These are phyloP conservation scores for Lycium ferocissimum DNA, from an alignment of 257 asterid species.

Conservation along the genomic window DNA sequence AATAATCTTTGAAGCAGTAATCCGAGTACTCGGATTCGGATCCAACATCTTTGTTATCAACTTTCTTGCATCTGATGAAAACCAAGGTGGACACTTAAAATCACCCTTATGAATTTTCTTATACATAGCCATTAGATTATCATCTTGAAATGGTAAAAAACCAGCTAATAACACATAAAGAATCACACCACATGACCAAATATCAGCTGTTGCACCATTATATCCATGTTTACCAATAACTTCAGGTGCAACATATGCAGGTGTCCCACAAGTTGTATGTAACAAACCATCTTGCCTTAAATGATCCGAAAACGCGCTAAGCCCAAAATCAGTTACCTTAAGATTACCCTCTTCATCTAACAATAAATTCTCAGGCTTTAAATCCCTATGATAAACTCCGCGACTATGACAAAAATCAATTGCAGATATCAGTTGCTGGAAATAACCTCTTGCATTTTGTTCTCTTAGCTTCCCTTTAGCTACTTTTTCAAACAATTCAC, in stretches of 20 bases:
- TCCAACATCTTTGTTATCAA: slow-evolving; percentile 63
- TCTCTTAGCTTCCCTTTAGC: slow-evolving; percentile 58
- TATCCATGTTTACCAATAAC: slow-evolving; percentile 71
- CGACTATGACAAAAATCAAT: slow-evolving; percentile 80
- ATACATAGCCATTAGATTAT: slow-evolving; percentile 60
- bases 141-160: slow-evolving; percentile 68
- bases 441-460: slow-evolving; percentile 61
- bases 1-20: slow-evolving; percentile 62
- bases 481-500: slow-evolving; percentile 64
- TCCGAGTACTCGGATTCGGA: slow-evolving; percentile 60
- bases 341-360: slow-evolving; percentile 66
- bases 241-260: slow-evolving; percentile 78
- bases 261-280: slow-evolving; percentile 81
- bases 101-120: slow-evolving; percentile 63
- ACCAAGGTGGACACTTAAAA: slow-evolving; percentile 79
- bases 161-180: slow-evolving; percentile 68
- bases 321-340: slow-evolving; percentile 73
- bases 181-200: slow-evolving; percentile 80
- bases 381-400: slow-evolving; percentile 67
- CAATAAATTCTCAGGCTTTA: slow-evolving; percentile 72
- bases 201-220: slow-evolving; percentile 68
- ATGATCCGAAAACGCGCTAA: slow-evolving; percentile 65
- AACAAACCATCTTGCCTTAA: slow-evolving; percentile 67
- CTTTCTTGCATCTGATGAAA: slow-evolving; percentile 59
- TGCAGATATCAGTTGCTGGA: slow-evolving; percentile 74